phyloP scores from a whole-genome alignment of 2,329 filamentous ascomycete genomes.

The Pseudogymnoascus sp. region DNA sequence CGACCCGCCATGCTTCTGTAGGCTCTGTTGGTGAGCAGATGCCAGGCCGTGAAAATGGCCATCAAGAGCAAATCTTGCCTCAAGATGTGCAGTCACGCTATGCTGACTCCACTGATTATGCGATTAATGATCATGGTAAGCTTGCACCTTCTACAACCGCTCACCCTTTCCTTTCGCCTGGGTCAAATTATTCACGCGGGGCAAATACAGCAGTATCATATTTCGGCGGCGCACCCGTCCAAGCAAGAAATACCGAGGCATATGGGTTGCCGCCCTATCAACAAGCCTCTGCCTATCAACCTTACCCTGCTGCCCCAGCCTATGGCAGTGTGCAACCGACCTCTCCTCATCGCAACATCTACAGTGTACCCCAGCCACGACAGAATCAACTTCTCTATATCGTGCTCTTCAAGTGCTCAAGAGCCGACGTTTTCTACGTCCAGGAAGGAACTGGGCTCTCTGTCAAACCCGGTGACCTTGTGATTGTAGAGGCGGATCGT shows the following conservation, averaged over 20 bases:
- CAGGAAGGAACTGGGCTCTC: constrained; percentile 90
- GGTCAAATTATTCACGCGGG: constrained; percentile 19
- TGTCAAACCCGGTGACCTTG: constrained; percentile 84
- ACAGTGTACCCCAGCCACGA: constrained; percentile 53
- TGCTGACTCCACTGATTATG: constrained; percentile 24
- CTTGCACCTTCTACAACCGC: constrained; percentile 15
- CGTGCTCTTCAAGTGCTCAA: constrained; percentile 92
- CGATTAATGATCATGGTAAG: constrained; percentile 31
- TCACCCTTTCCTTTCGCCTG: not conserved
- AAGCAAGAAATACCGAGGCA: constrained; percentile 21
- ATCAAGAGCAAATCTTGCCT: constrained; percentile 25
- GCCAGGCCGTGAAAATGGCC: not conserved
- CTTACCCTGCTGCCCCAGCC: constrained; percentile 21
- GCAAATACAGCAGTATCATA: constrained; percentile 26
- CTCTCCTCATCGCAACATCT: constrained; percentile 57
- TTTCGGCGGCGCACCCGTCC: constrained; percentile 25
- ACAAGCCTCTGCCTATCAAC: constrained; percentile 13
- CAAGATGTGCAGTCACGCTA: constrained; percentile 26
- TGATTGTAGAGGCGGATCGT: constrained; percentile 95
- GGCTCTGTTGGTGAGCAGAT: constrained; percentile 48
- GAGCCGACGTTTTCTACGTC: constrained; percentile 94
- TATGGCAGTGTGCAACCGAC: constrained; percentile 38
- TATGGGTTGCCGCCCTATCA: constrained; percentile 22
- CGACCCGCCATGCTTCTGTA: constrained; percentile 57
- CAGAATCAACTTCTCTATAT: constrained; percentile 73